Conservation (phyloP, 2,329 filamentous ascomycete species). For the Trichoderma atrobrunneum region DNA sequence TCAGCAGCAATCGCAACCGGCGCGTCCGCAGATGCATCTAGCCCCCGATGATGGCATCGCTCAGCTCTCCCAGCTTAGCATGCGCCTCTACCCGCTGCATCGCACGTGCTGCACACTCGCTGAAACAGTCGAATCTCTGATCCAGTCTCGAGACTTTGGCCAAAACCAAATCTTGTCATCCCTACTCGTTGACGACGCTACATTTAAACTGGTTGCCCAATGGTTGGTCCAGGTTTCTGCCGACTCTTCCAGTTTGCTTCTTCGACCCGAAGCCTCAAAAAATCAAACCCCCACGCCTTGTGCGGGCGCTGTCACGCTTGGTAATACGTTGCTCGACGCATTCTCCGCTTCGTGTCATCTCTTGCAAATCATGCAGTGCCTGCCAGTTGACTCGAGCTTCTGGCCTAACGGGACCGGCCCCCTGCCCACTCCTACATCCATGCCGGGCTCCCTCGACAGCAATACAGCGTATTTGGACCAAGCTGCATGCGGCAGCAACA, state of each 20-base stretch:
- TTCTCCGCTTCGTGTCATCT: conserved; percentile 5
- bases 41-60: neutral
- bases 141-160: neutral
- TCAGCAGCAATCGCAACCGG: neutral
- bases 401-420: neutral
- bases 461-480: neutral
- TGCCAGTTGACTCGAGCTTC: neutral
- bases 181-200: neutral
- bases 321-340: neutral
- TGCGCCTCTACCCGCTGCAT: neutral
- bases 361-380: neutral
- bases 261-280: neutral
- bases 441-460: neutral
- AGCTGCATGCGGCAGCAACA: neutral
- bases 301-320: neutral
- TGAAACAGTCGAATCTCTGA: no score
- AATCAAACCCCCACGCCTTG: neutral
- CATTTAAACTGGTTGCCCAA: neutral
- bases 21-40: neutral
- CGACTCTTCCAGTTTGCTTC: neutral
- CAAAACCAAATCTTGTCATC: neutral
- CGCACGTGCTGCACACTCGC: no score
- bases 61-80: neutral
- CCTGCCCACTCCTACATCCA: neutral
- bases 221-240: neutral